Evolutionary conservation across 352 stramenopile genomes (phyloP), one percentile per base, ranked within the genome.

Genomic region (Pythium biforme): DNA sequence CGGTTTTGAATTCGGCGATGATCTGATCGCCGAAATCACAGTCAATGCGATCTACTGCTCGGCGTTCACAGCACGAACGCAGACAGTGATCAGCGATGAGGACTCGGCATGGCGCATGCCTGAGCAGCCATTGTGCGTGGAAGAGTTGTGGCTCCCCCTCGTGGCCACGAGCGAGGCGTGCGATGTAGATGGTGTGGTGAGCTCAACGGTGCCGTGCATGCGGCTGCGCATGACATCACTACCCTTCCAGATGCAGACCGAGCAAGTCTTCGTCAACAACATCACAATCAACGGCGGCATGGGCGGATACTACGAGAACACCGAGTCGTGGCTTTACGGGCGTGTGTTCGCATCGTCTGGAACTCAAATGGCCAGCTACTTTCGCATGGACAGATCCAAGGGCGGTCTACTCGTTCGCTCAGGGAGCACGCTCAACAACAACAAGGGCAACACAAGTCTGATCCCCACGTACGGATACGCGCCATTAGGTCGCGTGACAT

Each of bases 1-100:
- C 47, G 90, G 90, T 12, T 71, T 97, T 2, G 89, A 96, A 62
- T 96, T 96, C 48, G 83, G 64, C 10, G 86, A 97, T 56, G 88
- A 97, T 62, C 64, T 95, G 11, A 83, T 96, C 45, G 80, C 75
- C 2, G 66, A 82, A 46, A 70, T 92, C 34, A 89, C 70, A 3
- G 55, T 93, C 14, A 78, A 92, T 46, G 73, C 85, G 17, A 93
- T 94, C 47, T 93, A 92, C 60, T 96, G 87, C 68, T 94, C 87
- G 4, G 70, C 69, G 0, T 92, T 91, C 52, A 78, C 79, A 1
- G 83, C 80, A 0, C 33, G 69, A 23, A 74, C 61, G 39, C 83
- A 93, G 45, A 68, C 60, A 8, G 54, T 86, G 1, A 60, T 69
- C 5, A 81, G 69, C 55, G 75, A 74, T 19, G 75, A 91, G 14